Conservation (phyloP, 306 rosid genomes). For the Erythrophleum fordii region DNA sequence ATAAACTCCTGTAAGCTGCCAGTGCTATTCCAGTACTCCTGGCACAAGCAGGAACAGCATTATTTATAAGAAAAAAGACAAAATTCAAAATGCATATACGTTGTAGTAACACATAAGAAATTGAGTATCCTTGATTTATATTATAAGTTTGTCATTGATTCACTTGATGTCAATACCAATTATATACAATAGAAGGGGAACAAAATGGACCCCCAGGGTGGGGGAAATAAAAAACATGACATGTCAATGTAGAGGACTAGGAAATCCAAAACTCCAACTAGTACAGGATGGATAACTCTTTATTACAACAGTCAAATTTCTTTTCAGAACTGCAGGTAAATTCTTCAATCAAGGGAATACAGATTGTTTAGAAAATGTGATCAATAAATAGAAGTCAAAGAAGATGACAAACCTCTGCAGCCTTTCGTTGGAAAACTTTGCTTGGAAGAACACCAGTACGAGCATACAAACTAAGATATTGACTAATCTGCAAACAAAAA, state of each 20-base stretch:
- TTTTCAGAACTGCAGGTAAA: not conserved
- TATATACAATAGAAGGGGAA: not conserved
- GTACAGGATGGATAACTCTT: not conserved
- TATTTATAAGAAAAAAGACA: slow-evolving; percentile 18
- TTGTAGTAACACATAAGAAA: slow-evolving; percentile 6
- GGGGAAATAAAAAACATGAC: not conserved
- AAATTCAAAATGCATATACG: not conserved
- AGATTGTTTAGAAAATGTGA: slow-evolving; percentile 7
- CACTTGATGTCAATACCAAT: not conserved
- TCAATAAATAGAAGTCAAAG: slow-evolving; percentile 24
- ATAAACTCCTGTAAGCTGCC: too few relatives aligned
- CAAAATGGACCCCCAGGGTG: not conserved
- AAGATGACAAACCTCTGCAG: slow-evolving; percentile 67
- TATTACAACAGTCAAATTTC: not conserved
- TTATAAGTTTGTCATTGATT: not conserved
- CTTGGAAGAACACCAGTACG: slow-evolving; percentile 81
- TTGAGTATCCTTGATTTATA: not conserved
- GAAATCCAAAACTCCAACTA: not conserved
- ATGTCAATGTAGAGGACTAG: not conserved
- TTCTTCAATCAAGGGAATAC: not conserved
- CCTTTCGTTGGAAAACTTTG: slow-evolving; percentile 76
- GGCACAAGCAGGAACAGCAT: slow-evolving; percentile 59
- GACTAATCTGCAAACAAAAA: slow-evolving; percentile 71
- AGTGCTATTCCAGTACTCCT: too few relatives aligned
- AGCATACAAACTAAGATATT: slow-evolving; percentile 76